Base-by-base conservation (phyloP, 2,329 filamentous ascomycete species). In the Corynespora cassiicola region DNA sequence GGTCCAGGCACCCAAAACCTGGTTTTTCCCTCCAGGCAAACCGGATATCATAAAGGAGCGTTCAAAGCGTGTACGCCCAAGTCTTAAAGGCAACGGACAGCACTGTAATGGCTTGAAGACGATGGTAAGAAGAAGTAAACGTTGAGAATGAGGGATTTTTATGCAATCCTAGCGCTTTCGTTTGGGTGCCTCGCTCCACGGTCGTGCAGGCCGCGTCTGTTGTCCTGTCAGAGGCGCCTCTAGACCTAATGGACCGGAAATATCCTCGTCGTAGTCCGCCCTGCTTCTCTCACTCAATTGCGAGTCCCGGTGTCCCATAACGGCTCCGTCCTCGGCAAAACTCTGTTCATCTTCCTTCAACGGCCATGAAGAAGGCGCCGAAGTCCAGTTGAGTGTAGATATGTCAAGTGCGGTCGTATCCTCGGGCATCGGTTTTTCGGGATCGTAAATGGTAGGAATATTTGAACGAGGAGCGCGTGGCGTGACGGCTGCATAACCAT, bases 161-260 rank as follows among this genome's bases (percentile, higher is more conserved):
- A n/a, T n/a, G n/a, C n/a, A n/a, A n/a, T n/a, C n/a, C n/a, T n/a
- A n/a, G n/a, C n/a, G n/a, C n/a, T n/a, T n/a, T n/a, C n/a, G n/a
- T n/a, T 36, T 47, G 21, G 47, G 53, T 30, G 38, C 40, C 40
- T 58, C 56, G 35, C 59, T 63, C 61, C 61, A 64, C 12, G 59
- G 61, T 24, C 61, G 50, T 16, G 50, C 44, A 11, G 59, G 52
- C 25, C 59, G 46, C 17, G 50, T 47, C 21, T 51, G 46, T 8
- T 39, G 36, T 6, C 38, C 48, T 14, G 22, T 39, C 21, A 52
- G 31, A 11, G 54, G 50, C 31, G 42, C 55, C 18, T 56, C 41
- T 17, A 60, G 23, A 21, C 31, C 47, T 28, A 61, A 17, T 1
- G 52, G 54, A 10, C 51, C 52, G 3, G 45, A 45, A 12, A 55